Conservation (phyloP, 139 green algal genomes). For the Edaphochlamys debaryana region DNA sequence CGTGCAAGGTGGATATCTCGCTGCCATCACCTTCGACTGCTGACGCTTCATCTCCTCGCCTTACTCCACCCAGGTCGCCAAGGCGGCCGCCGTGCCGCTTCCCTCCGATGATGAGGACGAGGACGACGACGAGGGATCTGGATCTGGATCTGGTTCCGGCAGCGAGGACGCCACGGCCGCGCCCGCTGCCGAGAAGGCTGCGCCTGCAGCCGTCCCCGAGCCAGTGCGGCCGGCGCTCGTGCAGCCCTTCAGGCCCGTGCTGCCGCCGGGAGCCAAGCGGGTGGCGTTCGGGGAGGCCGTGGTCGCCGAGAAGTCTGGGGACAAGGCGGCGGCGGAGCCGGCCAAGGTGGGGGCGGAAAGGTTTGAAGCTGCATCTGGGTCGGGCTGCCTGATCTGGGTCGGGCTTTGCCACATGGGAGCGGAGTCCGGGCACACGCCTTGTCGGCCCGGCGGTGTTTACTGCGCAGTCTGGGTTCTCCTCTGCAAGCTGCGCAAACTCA, state of each 20-base stretch:
- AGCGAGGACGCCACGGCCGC: neutral
- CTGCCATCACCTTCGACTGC: no score
- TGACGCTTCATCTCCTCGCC: no score
- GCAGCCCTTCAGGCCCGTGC: neutral
- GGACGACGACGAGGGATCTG: neutral
- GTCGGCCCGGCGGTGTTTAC: no score
- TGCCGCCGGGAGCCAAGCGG: neutral
- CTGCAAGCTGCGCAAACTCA: no score
- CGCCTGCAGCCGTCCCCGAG: neutral
- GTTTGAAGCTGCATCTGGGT: no score
- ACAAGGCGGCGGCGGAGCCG: neutral
- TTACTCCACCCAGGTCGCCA: constrained; percentile 42
- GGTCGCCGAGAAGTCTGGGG: neutral
- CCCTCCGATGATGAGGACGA: constrained; percentile 47
- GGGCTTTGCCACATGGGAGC: no score
- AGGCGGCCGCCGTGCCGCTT: constrained; percentile 39
- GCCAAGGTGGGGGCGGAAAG: constrained; percentile 17
- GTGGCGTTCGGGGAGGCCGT: constrained; percentile 1
- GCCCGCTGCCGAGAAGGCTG: neutral
- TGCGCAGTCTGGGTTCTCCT: no score
- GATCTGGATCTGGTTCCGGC: no score
- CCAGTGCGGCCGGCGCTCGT: neutral
- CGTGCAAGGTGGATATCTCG: no score
- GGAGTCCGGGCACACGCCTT: no score
- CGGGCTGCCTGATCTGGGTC: no score